A percentile compares a stretch with the other conserved stretches of the same genome.
These are phyloP conservation scores for Pseudevernia furfuracea DNA, from an alignment of 495 filamentous ascomycete species.

Conservation along the genomic window DNA sequence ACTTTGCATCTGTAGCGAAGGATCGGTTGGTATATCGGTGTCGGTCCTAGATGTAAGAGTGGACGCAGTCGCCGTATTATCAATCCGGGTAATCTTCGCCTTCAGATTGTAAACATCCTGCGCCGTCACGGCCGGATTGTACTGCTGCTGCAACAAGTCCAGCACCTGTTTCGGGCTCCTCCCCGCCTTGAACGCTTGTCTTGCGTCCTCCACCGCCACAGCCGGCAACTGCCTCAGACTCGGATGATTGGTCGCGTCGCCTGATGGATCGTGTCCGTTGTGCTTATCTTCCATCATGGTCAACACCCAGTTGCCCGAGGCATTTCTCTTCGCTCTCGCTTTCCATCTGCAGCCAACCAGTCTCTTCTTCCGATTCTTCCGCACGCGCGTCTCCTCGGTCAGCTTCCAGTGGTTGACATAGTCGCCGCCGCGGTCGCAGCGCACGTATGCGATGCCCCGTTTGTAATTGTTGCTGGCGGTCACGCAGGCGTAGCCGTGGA, in stretches of 20 bases:
- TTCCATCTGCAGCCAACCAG: constrained; percentile 27
- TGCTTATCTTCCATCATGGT: constrained; percentile 28
- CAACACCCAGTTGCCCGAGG: constrained; percentile 20
- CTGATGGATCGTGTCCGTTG: constrained; percentile 19
- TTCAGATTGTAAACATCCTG: constrained; percentile 28
- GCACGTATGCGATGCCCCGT: constrained; percentile 27
- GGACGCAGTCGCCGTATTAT: constrained; percentile 15
- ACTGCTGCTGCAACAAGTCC: constrained; percentile 21
- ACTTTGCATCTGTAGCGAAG: constrained; percentile 16
- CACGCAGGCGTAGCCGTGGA: constrained; percentile 25
- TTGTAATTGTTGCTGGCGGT: constrained; percentile 29
- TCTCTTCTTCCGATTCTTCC: constrained; percentile 23
- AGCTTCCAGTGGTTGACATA: constrained; percentile 28
- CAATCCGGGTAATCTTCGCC: constrained; percentile 25
- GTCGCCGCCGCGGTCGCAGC: constrained; percentile 26
- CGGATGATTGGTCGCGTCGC: constrained; percentile 20
- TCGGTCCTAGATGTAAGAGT: constrained; percentile 18
- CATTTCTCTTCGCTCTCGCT: constrained; percentile 22
- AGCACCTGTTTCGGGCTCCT: constrained; percentile 26
- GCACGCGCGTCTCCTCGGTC: constrained; percentile 23
- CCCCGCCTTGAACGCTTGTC: constrained; percentile 17
- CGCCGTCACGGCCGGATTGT: constrained; percentile 22
- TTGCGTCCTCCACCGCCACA: constrained; percentile 21
- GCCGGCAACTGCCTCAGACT: constrained; percentile 22
- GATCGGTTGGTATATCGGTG: constrained; percentile 16